These are phyloP conservation scores for Globisporangium cystogenes DNA, from an alignment of 352 stramenopile genomes.

Conservation along the genomic window DNA sequence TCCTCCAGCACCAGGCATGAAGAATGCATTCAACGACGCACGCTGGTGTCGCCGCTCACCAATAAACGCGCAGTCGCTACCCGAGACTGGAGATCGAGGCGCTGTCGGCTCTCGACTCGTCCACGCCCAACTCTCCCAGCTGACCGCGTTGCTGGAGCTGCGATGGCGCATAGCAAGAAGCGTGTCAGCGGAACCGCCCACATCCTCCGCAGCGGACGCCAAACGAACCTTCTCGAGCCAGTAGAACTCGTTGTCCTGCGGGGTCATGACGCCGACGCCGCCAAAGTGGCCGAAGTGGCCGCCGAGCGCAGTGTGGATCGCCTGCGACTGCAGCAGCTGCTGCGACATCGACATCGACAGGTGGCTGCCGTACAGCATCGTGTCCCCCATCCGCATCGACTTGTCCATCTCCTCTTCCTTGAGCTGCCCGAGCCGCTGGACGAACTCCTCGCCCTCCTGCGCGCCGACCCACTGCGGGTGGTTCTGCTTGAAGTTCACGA, in stretches of 20 bases:
- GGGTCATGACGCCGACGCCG: conserved; percentile 29
- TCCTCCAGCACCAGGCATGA: not conserved
- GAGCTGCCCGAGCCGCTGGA: conserved; percentile 60
- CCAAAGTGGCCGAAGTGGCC: conserved; percentile 19
- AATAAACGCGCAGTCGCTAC: not conserved
- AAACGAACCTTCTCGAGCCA: conserved; percentile 79
- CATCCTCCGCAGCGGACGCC: not conserved
- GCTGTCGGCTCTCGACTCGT: conserved; percentile 31
- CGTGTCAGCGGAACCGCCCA: not conserved
- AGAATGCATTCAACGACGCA: not conserved
- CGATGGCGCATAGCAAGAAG: conserved; percentile 4
- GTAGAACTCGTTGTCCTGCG: conserved; percentile 84
- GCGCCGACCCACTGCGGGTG: conserved; percentile 82
- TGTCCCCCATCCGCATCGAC: conserved; percentile 79
- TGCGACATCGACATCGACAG: conserved; percentile 71
- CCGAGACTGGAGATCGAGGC: conserved; percentile 49
- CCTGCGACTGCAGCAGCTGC: conserved; percentile 83
- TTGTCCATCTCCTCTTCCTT: conserved; percentile 85
- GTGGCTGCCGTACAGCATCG: conserved; percentile 69
- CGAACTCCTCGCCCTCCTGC: conserved; percentile 64
- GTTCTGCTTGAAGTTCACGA: conserved; percentile 96
- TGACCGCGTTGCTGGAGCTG: conserved; percentile 65
- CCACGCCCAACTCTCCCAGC: conserved; percentile 31
- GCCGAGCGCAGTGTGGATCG: conserved; percentile 71
- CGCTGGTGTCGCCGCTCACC: not conserved